Base-by-base conservation (phyloP, 768 basidiomycete genomes). In the Guyanaporus albipodus region DNA sequence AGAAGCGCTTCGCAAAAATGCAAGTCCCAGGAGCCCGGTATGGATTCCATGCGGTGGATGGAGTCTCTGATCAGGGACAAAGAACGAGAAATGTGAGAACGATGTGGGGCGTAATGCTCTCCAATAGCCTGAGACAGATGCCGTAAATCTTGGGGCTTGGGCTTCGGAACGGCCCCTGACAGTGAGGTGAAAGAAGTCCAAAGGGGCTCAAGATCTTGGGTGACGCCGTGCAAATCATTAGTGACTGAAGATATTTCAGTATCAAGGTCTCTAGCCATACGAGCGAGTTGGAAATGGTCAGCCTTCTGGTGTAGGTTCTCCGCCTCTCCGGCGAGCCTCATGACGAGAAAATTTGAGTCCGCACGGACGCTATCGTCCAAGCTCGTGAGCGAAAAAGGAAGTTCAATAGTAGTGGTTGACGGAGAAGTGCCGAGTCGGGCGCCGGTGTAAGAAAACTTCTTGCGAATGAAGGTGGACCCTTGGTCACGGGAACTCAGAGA, bases 301-400 rank as follows among this genome's bases (percentile, higher is more conserved):
- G 70, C 67, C 34, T 76, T 72, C 44, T 74, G 72, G 17, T 72
- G 62, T 26, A 90, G 62, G 9, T 58, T 61, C 43, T 81, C 78
- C 28, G 81, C 48, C 23, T 67, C 71, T n/a, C 79, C 80, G 4
- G 71, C 71, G 14, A 90, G 73, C 48, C 76, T 70, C 69, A 90
- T 79, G 39, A 80, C 69, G 55, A 79, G 80, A n/a, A 77, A 66
- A 61, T 91, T 89, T 36, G 77, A 76, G 60, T 88, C 82, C 11
- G 75, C 61, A 24, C 89, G 82, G 48, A 90, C 82, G 44, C 71
- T 68, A 33, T 78, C 75, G 59, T 94, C 85, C 29, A 92, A 68
- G 32, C 68, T 66, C 29, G 72, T 52, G 27, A 81, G 67, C 46
- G 85, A 79, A 57, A 88, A 74, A 3, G 82, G 79, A 14, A 77